Evolutionary conservation across 1,139 yeast genomes (phyloP).

Genomic region (Yamadazyma jaroonii): DNA sequence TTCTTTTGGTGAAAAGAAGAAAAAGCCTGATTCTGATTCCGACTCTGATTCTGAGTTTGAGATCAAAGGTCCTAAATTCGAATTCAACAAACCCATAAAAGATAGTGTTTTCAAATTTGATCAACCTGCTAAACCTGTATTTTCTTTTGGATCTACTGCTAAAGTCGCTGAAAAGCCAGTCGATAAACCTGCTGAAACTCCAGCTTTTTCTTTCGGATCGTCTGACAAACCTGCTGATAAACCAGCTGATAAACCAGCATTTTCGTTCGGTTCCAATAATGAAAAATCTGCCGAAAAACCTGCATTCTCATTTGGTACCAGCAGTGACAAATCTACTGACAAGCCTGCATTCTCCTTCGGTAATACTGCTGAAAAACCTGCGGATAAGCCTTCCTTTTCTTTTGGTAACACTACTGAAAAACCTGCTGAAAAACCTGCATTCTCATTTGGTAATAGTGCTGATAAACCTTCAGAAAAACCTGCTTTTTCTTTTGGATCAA

Average conservation of each 20-base stretch:
- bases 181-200: constrained; percentile 7
- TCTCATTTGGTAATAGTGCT: constrained; percentile 9
- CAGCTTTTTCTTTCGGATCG: constrained; percentile 21
- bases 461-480: constrained; percentile 11
- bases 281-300: constrained; percentile 4
- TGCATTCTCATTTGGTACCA: constrained; percentile 13
- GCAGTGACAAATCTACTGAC: constrained; percentile 5
- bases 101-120: constrained; percentile 49
- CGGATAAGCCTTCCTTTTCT: constrained; percentile 17
- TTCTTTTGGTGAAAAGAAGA: constrained; percentile 47
- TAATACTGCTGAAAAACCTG: constrained; percentile 10
- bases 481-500: constrained; percentile 22
- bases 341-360: constrained; percentile 17
- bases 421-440: constrained; percentile 14
- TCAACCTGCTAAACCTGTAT: constrained; percentile 9
- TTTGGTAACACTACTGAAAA: constrained; percentile 15
- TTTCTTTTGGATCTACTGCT: constrained; percentile 5
- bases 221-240: constrained; percentile 7
- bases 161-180: constrained; percentile 3
- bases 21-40: constrained; percentile 24
- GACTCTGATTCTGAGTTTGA: constrained; percentile 50
- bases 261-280: constrained; percentile 4
- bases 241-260: constrained; percentile 6
- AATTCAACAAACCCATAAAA: constrained; percentile 45
- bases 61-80: constrained; percentile 66